Evolutionary conservation across 306 rosid genomes (phyloP).

Genomic region (Cucumis cinereus): DNA sequence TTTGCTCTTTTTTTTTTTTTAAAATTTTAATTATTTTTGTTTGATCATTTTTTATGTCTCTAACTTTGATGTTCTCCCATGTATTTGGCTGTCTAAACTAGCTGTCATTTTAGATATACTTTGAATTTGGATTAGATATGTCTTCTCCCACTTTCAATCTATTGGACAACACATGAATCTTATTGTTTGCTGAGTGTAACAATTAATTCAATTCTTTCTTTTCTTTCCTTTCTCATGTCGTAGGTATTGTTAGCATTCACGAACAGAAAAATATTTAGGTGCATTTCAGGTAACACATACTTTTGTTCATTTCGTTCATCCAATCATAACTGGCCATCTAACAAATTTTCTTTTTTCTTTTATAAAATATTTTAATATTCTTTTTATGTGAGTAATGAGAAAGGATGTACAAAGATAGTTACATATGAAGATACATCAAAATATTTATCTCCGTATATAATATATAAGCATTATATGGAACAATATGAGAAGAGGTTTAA

Average conservation of each 20-base stretch:
- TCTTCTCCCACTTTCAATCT: neutral
- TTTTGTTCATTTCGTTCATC: too few relatives aligned
- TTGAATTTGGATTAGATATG: constrained; percentile 13
- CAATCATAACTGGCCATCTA: too few relatives aligned
- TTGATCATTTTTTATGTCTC: neutral
- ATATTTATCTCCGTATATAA: too few relatives aligned
- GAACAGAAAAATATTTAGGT: too few relatives aligned
- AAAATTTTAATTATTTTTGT: neutral
- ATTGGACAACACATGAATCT: neutral
- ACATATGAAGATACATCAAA: too few relatives aligned
- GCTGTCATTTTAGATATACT: constrained; percentile 1
- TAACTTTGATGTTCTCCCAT: constrained; percentile 3
- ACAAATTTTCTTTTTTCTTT: too few relatives aligned
- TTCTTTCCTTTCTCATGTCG: neutral
- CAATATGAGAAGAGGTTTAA: neutral
- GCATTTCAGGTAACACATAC: too few relatives aligned
- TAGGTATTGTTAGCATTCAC: neutral
- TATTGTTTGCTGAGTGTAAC: neutral
- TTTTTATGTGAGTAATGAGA: too few relatives aligned
- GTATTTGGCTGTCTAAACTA: constrained; percentile 8
- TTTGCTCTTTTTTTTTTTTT: neutral
- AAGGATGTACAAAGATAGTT: too few relatives aligned
- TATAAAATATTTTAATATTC: too few relatives aligned
- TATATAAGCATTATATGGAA: neutral
- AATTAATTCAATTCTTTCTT: neutral